Conservation (phyloP, 2,329 filamentous ascomycete genomes). For the Botrytis deweyae region DNA sequence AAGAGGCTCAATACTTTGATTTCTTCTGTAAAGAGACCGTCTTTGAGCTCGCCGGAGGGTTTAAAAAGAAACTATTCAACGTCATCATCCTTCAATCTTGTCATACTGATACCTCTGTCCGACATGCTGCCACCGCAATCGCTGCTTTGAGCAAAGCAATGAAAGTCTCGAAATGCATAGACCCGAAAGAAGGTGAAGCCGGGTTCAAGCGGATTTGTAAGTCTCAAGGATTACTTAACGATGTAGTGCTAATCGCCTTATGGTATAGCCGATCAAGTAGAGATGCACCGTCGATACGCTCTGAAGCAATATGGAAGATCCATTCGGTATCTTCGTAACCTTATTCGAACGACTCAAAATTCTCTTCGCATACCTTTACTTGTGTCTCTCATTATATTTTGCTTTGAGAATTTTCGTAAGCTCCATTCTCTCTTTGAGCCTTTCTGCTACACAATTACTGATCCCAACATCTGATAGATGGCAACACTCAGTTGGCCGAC, state of each 20-base stretch:
- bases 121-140: conserved; percentile 26
- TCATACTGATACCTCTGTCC: conserved; percentile 25
- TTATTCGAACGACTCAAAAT: conserved; percentile 21
- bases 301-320: conserved; percentile 29
- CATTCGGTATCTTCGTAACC: conserved; percentile 25
- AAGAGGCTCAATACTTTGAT: conserved; percentile 30
- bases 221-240: background rate
- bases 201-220: conserved; percentile 10
- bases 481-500: conserved; percentile 26
- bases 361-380: conserved; percentile 29
- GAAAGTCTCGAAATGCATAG: conserved; percentile 2
- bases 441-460: background rate
- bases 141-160: conserved; percentile 29
- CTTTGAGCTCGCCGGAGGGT: conserved; percentile 26
- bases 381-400: conserved; percentile 31
- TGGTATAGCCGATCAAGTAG: conserved; percentile 1
- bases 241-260: conserved; percentile 5
- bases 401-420: conserved; percentile 29
- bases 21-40: conserved; percentile 28
- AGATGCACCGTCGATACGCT: conserved; percentile 28
- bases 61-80: conserved; percentile 27
- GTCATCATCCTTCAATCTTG: conserved; percentile 28
- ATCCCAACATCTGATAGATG: conserved; percentile 3
- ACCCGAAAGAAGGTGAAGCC: conserved; percentile 3
- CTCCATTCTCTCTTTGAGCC: background rate